A percentile compares a stretch with the other conserved stretches of the same genome.
Conservation (phyloP, 805 yeast genomes). For the Candida suzukii region DNA sequence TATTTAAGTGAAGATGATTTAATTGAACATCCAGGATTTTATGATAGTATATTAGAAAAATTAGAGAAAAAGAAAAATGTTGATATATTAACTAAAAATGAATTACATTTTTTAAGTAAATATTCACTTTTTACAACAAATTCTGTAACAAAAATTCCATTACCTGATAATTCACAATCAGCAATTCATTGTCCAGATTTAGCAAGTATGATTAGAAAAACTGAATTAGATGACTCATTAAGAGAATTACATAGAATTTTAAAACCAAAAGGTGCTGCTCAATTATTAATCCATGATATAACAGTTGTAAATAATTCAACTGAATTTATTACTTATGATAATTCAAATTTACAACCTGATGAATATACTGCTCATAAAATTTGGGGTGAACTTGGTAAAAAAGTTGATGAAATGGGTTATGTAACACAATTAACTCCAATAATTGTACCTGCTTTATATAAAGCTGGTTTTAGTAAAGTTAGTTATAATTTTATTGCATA, state of each 20-base stretch:
- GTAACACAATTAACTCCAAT: constrained; percentile 12
- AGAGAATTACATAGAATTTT: constrained; percentile 23
- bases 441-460: constrained; percentile 14
- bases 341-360: constrained; percentile 3
- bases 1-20: constrained; percentile 9
- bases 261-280: constrained; percentile 23
- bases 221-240: constrained; percentile 13
- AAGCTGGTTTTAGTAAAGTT: constrained; percentile 19
- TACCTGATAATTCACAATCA: constrained; percentile 19
- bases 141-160: constrained; percentile 18
- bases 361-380: constrained; percentile 13
- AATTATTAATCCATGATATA: constrained; percentile 22
- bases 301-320: constrained; percentile 3
- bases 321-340: background rate
- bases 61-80: constrained; percentile 6
- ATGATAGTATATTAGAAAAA: constrained; percentile 10
- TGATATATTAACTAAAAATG: constrained; percentile 14
- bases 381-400: constrained; percentile 14
- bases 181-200: constrained; percentile 23
- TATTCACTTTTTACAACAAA: constrained; percentile 27
- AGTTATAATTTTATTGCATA: constrained; percentile 17
- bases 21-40: constrained; percentile 16
- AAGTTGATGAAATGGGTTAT: constrained; percentile 8
- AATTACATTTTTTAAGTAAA: constrained; percentile 15
- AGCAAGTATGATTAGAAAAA: constrained; percentile 9